Percentiles rank a stretch among this genome's conserved stretches.
Evolutionary conservation across 805 yeast species (phyloP).

Genomic region (Myxozyma neotropica): DNA sequence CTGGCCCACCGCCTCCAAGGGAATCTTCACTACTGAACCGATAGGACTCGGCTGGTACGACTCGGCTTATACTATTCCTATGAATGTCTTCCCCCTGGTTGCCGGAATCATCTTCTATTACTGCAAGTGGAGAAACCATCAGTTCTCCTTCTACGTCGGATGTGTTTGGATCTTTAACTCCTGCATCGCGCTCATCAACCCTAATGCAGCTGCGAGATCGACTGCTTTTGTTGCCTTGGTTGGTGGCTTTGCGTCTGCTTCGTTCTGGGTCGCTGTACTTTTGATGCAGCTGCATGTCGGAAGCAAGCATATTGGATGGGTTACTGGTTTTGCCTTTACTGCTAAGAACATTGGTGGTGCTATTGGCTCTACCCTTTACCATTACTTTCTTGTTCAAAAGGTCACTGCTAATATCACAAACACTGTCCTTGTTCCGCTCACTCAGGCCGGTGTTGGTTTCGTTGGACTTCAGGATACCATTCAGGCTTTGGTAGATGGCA

Average conservation of each 20-base stretch:
- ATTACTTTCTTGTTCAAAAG: background rate
- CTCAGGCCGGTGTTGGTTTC: conserved; percentile 1
- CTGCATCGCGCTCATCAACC: background rate
- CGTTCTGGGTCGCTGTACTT: conserved; percentile 1
- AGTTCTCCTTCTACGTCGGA: background rate
- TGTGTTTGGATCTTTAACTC: conserved; percentile 2
- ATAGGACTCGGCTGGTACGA: conserved; percentile 4
- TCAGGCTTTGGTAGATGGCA: background rate
- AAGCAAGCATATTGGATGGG: background rate
- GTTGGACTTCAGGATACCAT: background rate
- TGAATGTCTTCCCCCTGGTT: background rate
- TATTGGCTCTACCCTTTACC: conserved; percentile 5
- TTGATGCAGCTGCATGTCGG: conserved; percentile 7
- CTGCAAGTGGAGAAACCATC: background rate
- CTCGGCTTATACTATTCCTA: conserved; percentile 1
- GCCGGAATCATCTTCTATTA: background rate
- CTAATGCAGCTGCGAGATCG: background rate
- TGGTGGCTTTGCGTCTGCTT: conserved; percentile 4
- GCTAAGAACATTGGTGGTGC: conserved; percentile 13
- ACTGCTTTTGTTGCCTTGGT: conserved; percentile 2
- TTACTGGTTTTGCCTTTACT: background rate
- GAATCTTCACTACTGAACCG: background rate
- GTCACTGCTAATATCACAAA: background rate
- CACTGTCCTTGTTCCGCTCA: background rate
- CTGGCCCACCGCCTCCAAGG: conserved; percentile 7